Evolutionary conservation across 2,329 filamentous ascomycete species (phyloP).

Genomic region (Pseudogymnoascus sp.): DNA sequence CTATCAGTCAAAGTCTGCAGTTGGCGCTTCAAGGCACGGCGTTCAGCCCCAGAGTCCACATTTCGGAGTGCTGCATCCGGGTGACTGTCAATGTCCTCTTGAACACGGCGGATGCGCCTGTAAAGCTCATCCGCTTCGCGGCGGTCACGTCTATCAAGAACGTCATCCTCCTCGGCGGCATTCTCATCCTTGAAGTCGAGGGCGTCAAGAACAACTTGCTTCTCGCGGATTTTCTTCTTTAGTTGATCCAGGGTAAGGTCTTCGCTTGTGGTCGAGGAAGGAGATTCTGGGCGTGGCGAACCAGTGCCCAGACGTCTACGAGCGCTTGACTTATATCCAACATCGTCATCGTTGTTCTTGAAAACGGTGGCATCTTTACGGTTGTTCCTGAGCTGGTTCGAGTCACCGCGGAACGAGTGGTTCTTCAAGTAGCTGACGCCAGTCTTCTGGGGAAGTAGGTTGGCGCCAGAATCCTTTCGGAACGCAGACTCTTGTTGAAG

Average conservation of each 20-base stretch:
- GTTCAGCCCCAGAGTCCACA: slow-evolving; percentile 80
- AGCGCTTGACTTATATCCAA: slow-evolving; percentile 89
- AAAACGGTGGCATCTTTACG: slow-evolving; percentile 95
- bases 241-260: slow-evolving; percentile 82
- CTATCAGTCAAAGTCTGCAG: slow-evolving; percentile 83
- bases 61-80: slow-evolving; percentile 66
- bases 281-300: slow-evolving; percentile 74
- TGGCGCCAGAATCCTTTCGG: slow-evolving; percentile 81
- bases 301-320: slow-evolving; percentile 64
- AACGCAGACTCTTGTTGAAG: slow-evolving; percentile 83
- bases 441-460: slow-evolving; percentile 87
- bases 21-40: slow-evolving; percentile 78
- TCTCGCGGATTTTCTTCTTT: slow-evolving; percentile 86
- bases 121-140: slow-evolving; percentile 92
- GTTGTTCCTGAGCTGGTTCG: slow-evolving; percentile 47
- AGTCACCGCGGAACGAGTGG: slow-evolving; percentile 74
- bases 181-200: slow-evolving; percentile 96
- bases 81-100: slow-evolving; percentile 90
- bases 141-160: slow-evolving; percentile 80
- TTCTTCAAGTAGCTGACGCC: slow-evolving; percentile 98
- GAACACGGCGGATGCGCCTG: slow-evolving; percentile 79
- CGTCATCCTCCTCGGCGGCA: slow-evolving; percentile 81
- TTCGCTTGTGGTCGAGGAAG: slow-evolving; percentile 60
- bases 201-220: slow-evolving; percentile 87
- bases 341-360: slow-evolving; percentile 89